These are phyloP conservation scores for Leucosporidium yakuticum DNA, from an alignment of 768 basidiomycete species.

Conservation along the genomic window DNA sequence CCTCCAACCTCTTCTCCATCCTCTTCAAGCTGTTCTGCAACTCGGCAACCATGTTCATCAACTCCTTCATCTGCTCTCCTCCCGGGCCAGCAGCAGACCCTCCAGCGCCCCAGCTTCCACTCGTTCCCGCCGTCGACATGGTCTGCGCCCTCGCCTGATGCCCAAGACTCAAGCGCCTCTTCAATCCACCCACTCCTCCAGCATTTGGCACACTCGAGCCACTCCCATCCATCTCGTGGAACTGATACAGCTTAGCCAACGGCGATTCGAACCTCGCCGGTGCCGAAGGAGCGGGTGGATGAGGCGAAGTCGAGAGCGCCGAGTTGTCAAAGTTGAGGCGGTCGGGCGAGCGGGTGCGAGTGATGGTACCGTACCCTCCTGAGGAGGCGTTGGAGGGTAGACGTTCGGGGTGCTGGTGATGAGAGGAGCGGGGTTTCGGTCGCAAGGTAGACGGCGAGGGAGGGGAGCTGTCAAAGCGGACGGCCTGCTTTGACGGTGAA, in stretches of 20 bases:
- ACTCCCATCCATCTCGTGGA: neutral
- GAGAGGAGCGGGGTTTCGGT: neutral
- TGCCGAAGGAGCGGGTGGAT: neutral
- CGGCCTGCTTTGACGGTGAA: no score
- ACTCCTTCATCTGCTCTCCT: no score
- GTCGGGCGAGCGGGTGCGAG: neutral
- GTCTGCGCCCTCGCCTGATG: no score
- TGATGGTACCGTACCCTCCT: neutral
- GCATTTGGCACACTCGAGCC: no score
- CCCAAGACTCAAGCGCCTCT: no score
- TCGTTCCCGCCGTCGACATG: no score
- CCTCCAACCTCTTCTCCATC: no score
- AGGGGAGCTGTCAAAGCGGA: neutral
- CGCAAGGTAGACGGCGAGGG: neutral
- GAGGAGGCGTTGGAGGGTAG: neutral
- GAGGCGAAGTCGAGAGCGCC: conserved; percentile 4
- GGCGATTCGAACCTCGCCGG: neutral
- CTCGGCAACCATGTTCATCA: no score
- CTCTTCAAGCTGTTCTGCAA: no score
- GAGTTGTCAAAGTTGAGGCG: neutral
- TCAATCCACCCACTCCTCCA: no score
- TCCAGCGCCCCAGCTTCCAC: no score
- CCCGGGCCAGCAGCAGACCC: no score
- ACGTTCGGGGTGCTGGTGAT: neutral
- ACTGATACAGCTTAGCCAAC: conserved; percentile 3